These are phyloP conservation scores for Aurifilum marmelostoma DNA, from an alignment of 2,329 filamentous ascomycete species.

Conservation along the genomic window DNA sequence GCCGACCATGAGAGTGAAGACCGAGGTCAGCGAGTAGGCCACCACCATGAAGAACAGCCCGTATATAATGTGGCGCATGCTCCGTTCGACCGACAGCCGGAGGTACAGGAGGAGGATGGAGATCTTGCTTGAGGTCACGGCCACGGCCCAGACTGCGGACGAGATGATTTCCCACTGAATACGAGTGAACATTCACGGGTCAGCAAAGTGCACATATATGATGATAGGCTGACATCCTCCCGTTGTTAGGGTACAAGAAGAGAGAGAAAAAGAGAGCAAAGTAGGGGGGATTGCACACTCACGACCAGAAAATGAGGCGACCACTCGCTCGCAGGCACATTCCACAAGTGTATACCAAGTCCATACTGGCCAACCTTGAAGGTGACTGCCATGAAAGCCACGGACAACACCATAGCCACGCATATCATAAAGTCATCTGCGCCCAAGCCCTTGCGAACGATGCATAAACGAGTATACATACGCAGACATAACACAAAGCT, in stretches of 20 bases:
- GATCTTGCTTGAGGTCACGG: constrained; percentile 4
- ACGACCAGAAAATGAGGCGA: background rate
- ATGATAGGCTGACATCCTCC: background rate
- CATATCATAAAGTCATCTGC: constrained; percentile 2
- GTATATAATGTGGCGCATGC: background rate
- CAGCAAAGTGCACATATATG: background rate
- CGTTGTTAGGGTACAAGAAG: background rate
- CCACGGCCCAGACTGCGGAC: constrained; percentile 2
- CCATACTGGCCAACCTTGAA: background rate
- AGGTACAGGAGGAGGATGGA: constrained; percentile 15
- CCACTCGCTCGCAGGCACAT: background rate
- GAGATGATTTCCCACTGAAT: background rate
- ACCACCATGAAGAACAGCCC: constrained; percentile 4
- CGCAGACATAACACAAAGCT: constrained; percentile 6
- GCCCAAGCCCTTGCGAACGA: background rate
- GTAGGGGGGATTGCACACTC: background rate
- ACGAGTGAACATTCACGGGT: background rate
- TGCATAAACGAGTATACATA: background rate
- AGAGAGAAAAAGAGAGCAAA: too few relatives aligned
- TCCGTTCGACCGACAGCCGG: background rate
- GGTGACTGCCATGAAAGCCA: background rate
- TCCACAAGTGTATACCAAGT: background rate
- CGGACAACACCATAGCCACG: background rate
- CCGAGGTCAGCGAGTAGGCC: constrained; percentile 3
- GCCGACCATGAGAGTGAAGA: constrained; percentile 4